Evolutionary conservation across 2,329 filamentous ascomycete genomes (phyloP), one percentile per base, ranked within the genome.

Genomic region (Pseudovirgaria hyperparasitica): DNA sequence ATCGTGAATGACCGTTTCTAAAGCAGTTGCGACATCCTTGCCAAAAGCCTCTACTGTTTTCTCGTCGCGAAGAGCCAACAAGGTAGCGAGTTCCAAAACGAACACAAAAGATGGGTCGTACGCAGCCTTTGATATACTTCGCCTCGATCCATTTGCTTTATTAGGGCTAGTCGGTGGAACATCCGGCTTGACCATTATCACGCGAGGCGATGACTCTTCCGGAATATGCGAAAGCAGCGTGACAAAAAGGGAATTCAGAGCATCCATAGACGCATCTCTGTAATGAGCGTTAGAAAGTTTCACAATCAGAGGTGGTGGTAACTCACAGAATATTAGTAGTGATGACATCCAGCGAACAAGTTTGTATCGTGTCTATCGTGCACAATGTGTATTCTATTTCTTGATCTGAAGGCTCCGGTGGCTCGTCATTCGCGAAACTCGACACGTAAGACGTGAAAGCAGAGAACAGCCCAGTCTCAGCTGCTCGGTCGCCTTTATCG

Each of bases 371-470:
- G 50, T 96, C 90, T 3, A 94, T 81, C 1, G 90, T 87, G 48
- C 82, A 90, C 7, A 98, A 63, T 0, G 90, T 96, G 48, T 90
- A 93, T 45, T 98, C 90, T 16, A 98, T 67, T 51, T 98, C 90
- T 49, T 96, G 87, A 38, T 96, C 85, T 2, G 90, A 96, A 3
- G 90, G 90, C 57, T 98, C 90, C 0, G 90, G 90, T 9, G 90
- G 90, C 46, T 98, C 90, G 52, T 96, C 90, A 8, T 90, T 92
- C 22, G 92, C 90, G 50, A 98, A 96, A 52, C 87, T 96, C n/a
- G 86, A 92, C 17, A 98, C 85, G 45, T 96, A 98, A 5, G 82
- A 92, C 1, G 87, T 92, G 43, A 98, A 82, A 1, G 87, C 85
- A 4, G 86, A 93, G 50, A 98, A 85, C 26, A 98, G 70, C 5